phyloP scores from a whole-genome alignment of 768 basidiomycete genomes.

The Chalciporus piperatus region DNA sequence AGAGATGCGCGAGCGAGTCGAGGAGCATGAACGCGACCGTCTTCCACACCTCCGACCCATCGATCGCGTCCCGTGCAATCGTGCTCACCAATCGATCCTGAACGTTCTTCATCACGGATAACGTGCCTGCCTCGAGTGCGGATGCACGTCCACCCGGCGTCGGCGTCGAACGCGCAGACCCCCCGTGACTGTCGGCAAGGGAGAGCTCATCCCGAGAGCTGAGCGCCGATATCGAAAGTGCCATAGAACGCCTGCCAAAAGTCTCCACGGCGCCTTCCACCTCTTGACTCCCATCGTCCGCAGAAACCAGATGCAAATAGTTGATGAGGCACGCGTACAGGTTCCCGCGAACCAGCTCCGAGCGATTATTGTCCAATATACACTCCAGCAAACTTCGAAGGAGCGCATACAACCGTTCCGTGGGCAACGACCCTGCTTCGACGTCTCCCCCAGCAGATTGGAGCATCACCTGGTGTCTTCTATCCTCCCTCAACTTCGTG shows the following conservation, averaged over 20 bases:
- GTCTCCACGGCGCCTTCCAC: slow-evolving; percentile 16
- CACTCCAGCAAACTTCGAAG: slow-evolving; percentile 74
- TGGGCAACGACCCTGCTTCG: slow-evolving; percentile 68
- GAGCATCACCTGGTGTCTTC: slow-evolving; percentile 64
- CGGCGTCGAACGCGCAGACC: slow-evolving; percentile 21
- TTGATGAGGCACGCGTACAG: slow-evolving; percentile 91
- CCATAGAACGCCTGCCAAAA: slow-evolving; percentile 26
- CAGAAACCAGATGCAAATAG: slow-evolving; percentile 68
- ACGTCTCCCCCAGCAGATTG: slow-evolving; percentile 63
- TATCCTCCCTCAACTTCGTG: slow-evolving; percentile 85
- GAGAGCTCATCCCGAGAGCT: slow-evolving; percentile 40
- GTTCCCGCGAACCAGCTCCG: slow-evolving; percentile 89
- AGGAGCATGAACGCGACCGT: slow-evolving; percentile 91
- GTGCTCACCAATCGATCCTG: slow-evolving; percentile 72
- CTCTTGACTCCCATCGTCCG: slow-evolving; percentile 15
- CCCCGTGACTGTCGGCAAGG: slow-evolving; percentile 37
- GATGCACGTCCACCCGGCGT: slow-evolving; percentile 22
- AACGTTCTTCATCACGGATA: slow-evolving; percentile 61
- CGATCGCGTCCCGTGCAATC: slow-evolving; percentile 87
- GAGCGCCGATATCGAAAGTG: slow-evolving; percentile 34
- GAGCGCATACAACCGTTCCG: slow-evolving; percentile 73
- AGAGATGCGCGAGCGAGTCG: slow-evolving; percentile 75
- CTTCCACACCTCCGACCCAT: slow-evolving; percentile 96
- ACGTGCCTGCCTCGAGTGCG: slow-evolving; percentile 58
- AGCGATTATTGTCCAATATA: slow-evolving; percentile 69